Evolutionary conservation across 2,329 filamentous ascomycete species (phyloP), one percentile per base, ranked within the genome.

Genomic region (Trichoderma asperellum): DNA sequence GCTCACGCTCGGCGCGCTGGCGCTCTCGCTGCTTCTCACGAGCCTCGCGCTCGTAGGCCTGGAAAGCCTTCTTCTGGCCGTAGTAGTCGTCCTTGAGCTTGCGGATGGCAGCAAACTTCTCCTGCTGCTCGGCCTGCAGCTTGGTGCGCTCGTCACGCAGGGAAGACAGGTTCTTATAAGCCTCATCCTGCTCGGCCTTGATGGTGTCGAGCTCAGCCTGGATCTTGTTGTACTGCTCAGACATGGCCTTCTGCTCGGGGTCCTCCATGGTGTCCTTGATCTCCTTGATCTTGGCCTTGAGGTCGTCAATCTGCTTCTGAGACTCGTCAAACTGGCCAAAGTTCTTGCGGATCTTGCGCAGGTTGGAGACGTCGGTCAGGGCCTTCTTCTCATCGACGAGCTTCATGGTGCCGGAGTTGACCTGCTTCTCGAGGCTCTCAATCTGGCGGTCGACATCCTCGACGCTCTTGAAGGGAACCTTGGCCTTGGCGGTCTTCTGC

Each of bases 331-430:
- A 91, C 71, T 89, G 88, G 70, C 90, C 89, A 79, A 99, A 97
- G 81, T 89, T 91, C 89, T 97, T 98, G 83, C 92, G 92, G 77
- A 92, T 88, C 85, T 96, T 97, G 81, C 92, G 91, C 74, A 98
- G 84, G 79, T 84, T 91, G 60, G 91, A 92, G 75, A 97, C 91
- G 76, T 97, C 93, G 62, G 87, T 83, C 24, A 98, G 86, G 10
- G 93, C 90, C 87, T 97, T 98, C 86, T 93, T 96, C 88, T 98
- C 96, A 76, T 99, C 96, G 12, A 98, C 96, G 63, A 99, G 85
- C 83, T 94, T 97, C 91, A 99, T 94, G 79, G 88, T 91, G 73
- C 95, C 95, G 43, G 89, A 88, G 80, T 97, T 92, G 75, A 98
- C 94, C 79, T 95, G 88, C 81, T 91, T 91, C 74, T 97, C 92